Evolutionary conservation across 257 asterid species (phyloP).

Genomic region (Coffea eugenioides): DNA sequence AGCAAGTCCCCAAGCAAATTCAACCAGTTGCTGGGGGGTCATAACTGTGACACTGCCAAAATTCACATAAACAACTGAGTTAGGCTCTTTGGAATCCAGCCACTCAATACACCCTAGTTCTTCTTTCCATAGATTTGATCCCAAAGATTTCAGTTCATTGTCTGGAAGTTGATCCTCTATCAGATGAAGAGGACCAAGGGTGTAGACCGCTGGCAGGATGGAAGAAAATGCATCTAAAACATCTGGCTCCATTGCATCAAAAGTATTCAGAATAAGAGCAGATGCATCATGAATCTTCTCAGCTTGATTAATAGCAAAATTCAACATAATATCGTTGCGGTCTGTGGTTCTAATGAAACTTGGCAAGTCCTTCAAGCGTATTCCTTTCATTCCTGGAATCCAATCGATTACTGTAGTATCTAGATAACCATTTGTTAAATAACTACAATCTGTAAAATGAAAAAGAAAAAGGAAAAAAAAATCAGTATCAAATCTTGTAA

Average conservation of each 20-base stretch:
- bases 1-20: conserved; percentile 34
- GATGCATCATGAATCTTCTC: conserved; percentile 20
- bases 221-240: conserved; percentile 11
- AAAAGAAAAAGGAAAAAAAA: too few relatives aligned
- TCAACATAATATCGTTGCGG: conserved; percentile 11
- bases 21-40: conserved; percentile 14
- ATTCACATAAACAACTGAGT: conserved; percentile 37
- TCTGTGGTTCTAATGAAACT: conserved; percentile 20
- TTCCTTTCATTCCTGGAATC: conserved; percentile 30
- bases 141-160: conserved; percentile 11
- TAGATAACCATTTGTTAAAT: conserved; percentile 27
- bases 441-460: conserved; percentile 16
- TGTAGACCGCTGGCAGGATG: conserved; percentile 8
- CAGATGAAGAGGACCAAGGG: conserved; percentile 31
- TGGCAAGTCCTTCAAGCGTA: conserved; percentile 23
- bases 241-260: conserved; percentile 15
- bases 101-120: conserved; percentile 22
- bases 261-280: conserved; percentile 25
- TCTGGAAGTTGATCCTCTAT: conserved; percentile 1
- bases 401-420: conserved; percentile 23
- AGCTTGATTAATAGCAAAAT: conserved; percentile 1
- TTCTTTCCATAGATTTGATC: conserved; percentile 36
- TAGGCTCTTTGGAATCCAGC: conserved; percentile 20
- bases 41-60: conserved; percentile 28
- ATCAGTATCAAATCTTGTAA: too few relatives aligned